Conservation (phyloP, 2,329 filamentous ascomycete species). For the Ophiocordyceps robertsii region DNA sequence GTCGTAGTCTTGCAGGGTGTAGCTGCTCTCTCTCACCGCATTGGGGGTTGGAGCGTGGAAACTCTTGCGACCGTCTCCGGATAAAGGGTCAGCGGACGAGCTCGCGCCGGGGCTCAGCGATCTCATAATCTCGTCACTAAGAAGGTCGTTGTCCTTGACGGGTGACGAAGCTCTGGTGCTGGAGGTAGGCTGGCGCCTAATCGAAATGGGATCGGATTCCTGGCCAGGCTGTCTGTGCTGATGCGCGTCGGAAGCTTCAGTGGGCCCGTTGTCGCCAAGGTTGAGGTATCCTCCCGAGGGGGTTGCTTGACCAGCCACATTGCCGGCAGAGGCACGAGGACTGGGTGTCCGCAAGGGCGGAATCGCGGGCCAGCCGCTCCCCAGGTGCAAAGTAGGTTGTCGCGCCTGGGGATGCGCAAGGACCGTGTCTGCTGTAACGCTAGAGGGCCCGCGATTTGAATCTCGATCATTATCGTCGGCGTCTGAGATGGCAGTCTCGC, state of each 20-base stretch:
- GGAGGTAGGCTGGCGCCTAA: slow-evolving; percentile 29
- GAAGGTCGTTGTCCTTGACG: slow-evolving; percentile 55
- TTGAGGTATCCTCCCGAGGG: slow-evolving; percentile 1
- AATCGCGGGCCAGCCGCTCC: slow-evolving; percentile 8
- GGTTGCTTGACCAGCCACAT: slow-evolving; percentile 26
- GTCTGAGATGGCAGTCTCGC: no score
- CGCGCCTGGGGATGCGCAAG: background rate
- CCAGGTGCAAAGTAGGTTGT: background rate
- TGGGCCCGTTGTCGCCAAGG: background rate
- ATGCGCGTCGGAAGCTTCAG: background rate
- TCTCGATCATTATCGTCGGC: no score
- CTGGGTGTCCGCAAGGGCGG: slow-evolving; percentile 21
- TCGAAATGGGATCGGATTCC: slow-evolving; percentile 19
- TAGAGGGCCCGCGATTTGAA: background rate
- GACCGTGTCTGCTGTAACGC: background rate
- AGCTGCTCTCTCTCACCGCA: slow-evolving; percentile 40
- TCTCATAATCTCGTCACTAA: slow-evolving; percentile 63
- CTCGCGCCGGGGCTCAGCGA: slow-evolving; percentile 42
- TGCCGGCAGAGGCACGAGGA: slow-evolving; percentile 7
- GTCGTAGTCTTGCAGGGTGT: slow-evolving; percentile 53
- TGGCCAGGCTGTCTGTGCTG: slow-evolving; percentile 13
- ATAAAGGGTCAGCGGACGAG: slow-evolving; percentile 5
- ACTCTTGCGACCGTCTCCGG: slow-evolving; percentile 4
- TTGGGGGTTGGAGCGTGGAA: slow-evolving; percentile 7
- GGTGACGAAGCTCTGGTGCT: slow-evolving; percentile 38